phyloP scores from a whole-genome alignment of 2,329 filamentous ascomycete genomes.

The Aspergillus neotritici region DNA sequence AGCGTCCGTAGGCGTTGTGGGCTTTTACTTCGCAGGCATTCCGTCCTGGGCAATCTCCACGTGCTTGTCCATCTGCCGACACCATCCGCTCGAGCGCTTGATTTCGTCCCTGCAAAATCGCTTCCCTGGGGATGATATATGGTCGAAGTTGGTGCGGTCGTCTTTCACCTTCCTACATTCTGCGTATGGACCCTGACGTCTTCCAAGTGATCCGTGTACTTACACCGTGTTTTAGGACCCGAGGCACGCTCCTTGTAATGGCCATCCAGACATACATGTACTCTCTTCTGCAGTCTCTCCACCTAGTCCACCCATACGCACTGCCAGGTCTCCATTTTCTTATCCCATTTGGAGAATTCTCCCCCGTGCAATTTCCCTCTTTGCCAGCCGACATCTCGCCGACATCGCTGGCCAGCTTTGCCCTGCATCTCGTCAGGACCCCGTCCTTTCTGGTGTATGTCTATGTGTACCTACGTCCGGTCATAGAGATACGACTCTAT shows the following conservation, averaged over 20 bases:
- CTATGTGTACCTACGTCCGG: constrained; percentile 33
- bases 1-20: constrained; percentile 26
- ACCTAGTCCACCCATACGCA: constrained; percentile 31
- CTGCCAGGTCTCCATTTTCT: constrained; percentile 29
- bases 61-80: constrained; percentile 33
- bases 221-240: constrained; percentile 21
- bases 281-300: constrained; percentile 39
- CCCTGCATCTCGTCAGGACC: constrained; percentile 25
- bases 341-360: constrained; percentile 33
- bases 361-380: constrained; percentile 30
- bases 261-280: constrained; percentile 41
- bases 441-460: constrained; percentile 34
- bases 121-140: constrained; percentile 20
- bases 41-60: constrained; percentile 36
- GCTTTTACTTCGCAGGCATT: constrained; percentile 40
- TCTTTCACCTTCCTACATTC: constrained; percentile 25
- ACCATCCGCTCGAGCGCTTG: constrained; percentile 32
- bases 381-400: constrained; percentile 26
- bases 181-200: constrained; percentile 20
- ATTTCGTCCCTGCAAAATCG: constrained; percentile 26
- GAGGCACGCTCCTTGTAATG: constrained; percentile 31
- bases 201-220: neutral
- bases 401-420: constrained; percentile 21
- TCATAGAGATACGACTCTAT: constrained; percentile 38
- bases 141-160: constrained; percentile 22